phyloP scores from a whole-genome alignment of 1,139 yeast genomes.

The Taphrina communis region DNA sequence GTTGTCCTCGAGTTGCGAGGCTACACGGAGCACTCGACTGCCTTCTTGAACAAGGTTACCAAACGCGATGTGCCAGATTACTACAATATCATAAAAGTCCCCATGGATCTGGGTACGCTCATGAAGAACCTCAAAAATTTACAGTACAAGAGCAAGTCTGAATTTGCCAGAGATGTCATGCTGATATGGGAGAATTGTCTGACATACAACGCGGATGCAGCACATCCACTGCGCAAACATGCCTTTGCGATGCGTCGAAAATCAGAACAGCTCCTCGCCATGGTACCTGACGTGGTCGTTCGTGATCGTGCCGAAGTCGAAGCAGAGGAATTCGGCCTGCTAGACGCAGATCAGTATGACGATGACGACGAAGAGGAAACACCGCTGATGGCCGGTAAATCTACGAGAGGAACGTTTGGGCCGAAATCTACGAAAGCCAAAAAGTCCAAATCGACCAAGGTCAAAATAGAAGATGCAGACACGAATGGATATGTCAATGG shows the following conservation, averaged over 20 bases:
- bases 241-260: slow-evolving; percentile 96
- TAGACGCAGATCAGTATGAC: slow-evolving; percentile 26
- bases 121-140: slow-evolving; percentile 82
- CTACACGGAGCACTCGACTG: slow-evolving; percentile 95
- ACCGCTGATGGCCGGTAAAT: slow-evolving; percentile 23
- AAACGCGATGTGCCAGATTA: slow-evolving; percentile 98
- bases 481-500: slow-evolving; percentile 15
- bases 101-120: slow-evolving; percentile 96
- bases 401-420: slow-evolving; percentile 37
- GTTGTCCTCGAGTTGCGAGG: slow-evolving; percentile 88
- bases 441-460: slow-evolving; percentile 21
- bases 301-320: slow-evolving; percentile 86
- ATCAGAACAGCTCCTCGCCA: slow-evolving; percentile 72
- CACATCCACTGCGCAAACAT: slow-evolving; percentile 86
- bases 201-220: slow-evolving; percentile 92
- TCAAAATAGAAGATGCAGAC: not conserved
- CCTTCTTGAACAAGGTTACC: slow-evolving; percentile 90
- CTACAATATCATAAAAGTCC: slow-evolving; percentile 83
- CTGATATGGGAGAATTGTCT: slow-evolving; percentile 94
- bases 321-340: slow-evolving; percentile 63
- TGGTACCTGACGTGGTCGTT: slow-evolving; percentile 85
- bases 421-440: slow-evolving; percentile 37
- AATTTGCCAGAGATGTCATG: slow-evolving; percentile 91
- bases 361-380: slow-evolving; percentile 25
- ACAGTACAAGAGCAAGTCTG: slow-evolving; percentile 81